Evolutionary conservation across 2,329 filamentous ascomycete species (phyloP), one percentile per base, ranked within the genome.

Genomic region (Geoglossum cookeanum): DNA sequence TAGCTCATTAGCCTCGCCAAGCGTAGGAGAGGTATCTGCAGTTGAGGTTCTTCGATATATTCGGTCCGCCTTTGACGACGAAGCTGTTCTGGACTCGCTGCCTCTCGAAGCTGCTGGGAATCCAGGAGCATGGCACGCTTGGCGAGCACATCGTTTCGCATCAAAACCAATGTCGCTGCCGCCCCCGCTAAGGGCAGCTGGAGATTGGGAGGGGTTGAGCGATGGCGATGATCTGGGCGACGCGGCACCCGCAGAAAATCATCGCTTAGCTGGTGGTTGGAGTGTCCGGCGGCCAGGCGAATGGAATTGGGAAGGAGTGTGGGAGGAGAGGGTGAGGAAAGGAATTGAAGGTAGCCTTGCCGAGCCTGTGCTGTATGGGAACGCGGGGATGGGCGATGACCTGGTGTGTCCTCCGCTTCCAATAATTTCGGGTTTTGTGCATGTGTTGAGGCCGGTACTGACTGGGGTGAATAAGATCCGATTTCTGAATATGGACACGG

Each of bases 231-330:
- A 11, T 33, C n/a, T 1, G n/a, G 29, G 27, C 8, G 45, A 57
- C 37, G 30, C 29, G 29, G 13, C 17, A 17, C 17, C 5, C 15
- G 4, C 49, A 9, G 33, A 27, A 32, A 13, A 37, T 13, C 49
- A 37, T 17, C 29, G 49, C 8, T 53, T 37, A n/a, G 42, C 29
- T 29, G 27, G 54, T 7, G 30, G 22, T 15, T n/a, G 15, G 32
- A 9, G 4, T 33, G 39, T 4, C 8, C 29, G 82, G 59, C 75
- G 78, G 55, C 88, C 88, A 0, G 86, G 85, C 5, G 85, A 94
- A 64, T 97, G 91, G 91, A 94, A 94, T 66, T 97, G 91, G 91
- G 88, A 95, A 65, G 90, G 91, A 0, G 91, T 97, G 0, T 98
- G 91, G 91, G 87, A 94, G 67, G 84, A 90, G 61, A 78, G 91